Conservation (phyloP, 768 basidiomycete species). For the Lactarius sanguifluus region DNA sequence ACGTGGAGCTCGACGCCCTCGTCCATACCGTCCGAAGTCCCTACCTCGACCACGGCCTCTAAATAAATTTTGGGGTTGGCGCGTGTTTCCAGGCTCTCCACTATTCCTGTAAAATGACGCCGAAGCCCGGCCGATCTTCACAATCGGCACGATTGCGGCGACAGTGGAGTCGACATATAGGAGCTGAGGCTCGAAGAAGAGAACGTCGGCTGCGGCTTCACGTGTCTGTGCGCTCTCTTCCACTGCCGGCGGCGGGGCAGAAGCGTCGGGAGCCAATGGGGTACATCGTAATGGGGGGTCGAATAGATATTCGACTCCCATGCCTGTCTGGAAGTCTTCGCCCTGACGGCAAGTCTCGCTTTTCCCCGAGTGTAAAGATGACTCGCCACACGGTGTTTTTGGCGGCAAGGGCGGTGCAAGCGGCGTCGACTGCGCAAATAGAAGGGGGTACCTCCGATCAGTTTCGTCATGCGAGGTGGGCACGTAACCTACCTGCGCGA, state of each 20-base stretch:
- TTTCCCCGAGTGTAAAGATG: neutral
- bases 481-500: constrained; percentile 4
- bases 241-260: neutral
- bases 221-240: constrained; percentile 18
- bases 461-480: constrained; percentile 1
- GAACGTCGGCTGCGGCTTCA: constrained; percentile 15
- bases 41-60: constrained; percentile 9
- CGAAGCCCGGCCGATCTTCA: constrained; percentile 11
- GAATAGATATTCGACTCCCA: constrained; percentile 12
- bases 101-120: neutral
- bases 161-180: neutral
- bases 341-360: neutral
- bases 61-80: neutral
- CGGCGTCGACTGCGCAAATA: neutral
- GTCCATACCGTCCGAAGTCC: constrained; percentile 2
- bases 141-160: neutral
- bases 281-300: neutral
- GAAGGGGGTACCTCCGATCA: neutral
- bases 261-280: neutral
- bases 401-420: constrained; percentile 7
- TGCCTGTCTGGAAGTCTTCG: constrained; percentile 16
- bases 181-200: constrained; percentile 14
- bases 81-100: neutral
- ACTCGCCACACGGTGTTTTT: neutral
- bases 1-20: constrained; percentile 8